Percentiles rank a stretch among this genome's conserved stretches.
Conservation (phyloP, 177 flowering plant species). For the Vitis hybrid region DNA sequence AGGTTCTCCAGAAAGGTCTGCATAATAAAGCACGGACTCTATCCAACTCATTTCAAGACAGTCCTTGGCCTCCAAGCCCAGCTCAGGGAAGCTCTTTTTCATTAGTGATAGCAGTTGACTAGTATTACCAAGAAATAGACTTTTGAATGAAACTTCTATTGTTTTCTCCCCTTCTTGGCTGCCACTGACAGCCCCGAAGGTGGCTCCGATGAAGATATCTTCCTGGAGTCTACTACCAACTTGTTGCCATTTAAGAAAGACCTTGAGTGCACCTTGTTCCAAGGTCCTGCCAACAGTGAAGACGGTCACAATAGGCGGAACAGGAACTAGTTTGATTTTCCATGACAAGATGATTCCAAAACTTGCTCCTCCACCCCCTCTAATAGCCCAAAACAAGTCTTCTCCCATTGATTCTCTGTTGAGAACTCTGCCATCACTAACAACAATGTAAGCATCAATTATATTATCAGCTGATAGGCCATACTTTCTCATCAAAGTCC, state of each 20-base stretch:
- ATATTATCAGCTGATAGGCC: constrained; percentile 26
- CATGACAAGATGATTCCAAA: constrained; percentile 25
- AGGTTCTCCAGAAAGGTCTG: constrained; percentile 1
- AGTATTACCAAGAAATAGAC: constrained; percentile 36
- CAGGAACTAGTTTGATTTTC: constrained; percentile 27
- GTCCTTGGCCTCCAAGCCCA: constrained; percentile 25
- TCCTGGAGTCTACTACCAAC: constrained; percentile 12
- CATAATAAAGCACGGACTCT: constrained; percentile 23
- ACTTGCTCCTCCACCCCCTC: constrained; percentile 33
- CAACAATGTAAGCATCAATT: constrained; percentile 22
- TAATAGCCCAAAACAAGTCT: constrained; percentile 28
- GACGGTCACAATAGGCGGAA: constrained; percentile 23
- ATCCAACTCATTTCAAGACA: constrained; percentile 49
- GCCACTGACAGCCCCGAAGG: not conserved
- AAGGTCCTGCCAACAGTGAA: constrained; percentile 6
- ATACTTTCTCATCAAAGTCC: constrained; percentile 21
- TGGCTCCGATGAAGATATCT: constrained; percentile 20
- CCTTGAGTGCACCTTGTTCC: constrained; percentile 15
- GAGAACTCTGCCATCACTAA: constrained; percentile 17
- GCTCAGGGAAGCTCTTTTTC: constrained; percentile 33
- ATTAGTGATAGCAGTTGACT: constrained; percentile 26
- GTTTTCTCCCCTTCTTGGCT: not conserved
- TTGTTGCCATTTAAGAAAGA: constrained; percentile 21
- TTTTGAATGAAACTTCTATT: constrained; percentile 12
- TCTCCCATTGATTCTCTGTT: constrained; percentile 26